Percentiles rank a stretch among this genome's conserved stretches.
Conservation (phyloP, 805 yeast genomes). For the Wickerhamomyces pijperi region DNA sequence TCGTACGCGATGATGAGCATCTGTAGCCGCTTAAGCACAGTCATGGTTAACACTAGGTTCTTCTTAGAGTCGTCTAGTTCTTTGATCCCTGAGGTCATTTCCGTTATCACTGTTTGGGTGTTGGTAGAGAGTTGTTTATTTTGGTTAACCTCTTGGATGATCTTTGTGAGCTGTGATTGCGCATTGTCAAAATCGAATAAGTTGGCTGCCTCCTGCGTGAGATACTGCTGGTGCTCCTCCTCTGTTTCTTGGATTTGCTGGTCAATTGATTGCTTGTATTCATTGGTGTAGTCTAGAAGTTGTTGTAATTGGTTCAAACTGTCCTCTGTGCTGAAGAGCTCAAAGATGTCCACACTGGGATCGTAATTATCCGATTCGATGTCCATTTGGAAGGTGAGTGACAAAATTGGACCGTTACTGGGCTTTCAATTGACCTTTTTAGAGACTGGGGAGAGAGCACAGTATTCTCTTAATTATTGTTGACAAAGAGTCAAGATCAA, state of each 20-base stretch:
- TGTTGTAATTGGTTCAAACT: conserved; percentile 39
- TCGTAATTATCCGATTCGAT: conserved; percentile 33
- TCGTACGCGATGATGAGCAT: conserved; percentile 73
- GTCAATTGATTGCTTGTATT: conserved; percentile 40
- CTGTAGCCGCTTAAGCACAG: conserved; percentile 74
- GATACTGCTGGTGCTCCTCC: conserved; percentile 19
- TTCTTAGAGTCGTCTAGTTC: conserved; percentile 71
- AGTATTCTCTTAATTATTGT: too few relatives aligned
- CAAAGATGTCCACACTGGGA: conserved; percentile 40
- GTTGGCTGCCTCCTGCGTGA: conserved; percentile 3
- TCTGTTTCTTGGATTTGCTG: conserved; percentile 29
- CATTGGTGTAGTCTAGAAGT: conserved; percentile 36
- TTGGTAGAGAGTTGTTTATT: conserved; percentile 36
- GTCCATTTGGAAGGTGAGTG: conserved; percentile 1
- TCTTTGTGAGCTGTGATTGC: conserved; percentile 19
- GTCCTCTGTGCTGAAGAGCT: conserved; percentile 39
- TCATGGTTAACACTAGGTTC: conserved; percentile 77
- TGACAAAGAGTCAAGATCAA: too few relatives aligned
- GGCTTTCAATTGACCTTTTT: too few relatives aligned
- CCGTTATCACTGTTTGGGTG: conserved; percentile 53
- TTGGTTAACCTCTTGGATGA: conserved; percentile 33
- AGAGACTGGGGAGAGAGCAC: too few relatives aligned
- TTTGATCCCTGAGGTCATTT: conserved; percentile 70
- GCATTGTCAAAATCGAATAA: conserved; percentile 7
- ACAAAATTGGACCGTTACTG: too few relatives aligned